Percentiles rank a stretch among this genome's conserved stretches.
phyloP scores from a whole-genome alignment of 176 grass and related monocot species.

The Bothriochloa decipiens region DNA sequence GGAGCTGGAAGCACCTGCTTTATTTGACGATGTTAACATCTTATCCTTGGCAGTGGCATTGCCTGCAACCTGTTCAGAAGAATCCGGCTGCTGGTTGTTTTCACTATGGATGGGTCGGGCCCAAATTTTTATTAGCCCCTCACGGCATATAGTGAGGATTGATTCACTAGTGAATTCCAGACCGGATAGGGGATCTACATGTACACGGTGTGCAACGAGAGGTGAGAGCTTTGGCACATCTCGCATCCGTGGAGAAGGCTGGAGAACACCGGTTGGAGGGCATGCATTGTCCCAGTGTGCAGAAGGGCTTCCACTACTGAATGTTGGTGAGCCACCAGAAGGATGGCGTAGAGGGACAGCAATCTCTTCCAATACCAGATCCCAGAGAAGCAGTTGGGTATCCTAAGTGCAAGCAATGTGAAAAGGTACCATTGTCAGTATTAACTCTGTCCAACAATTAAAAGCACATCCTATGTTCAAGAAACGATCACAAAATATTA shows the following conservation, averaged over 20 bases:
- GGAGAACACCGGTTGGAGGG: constrained; percentile 70
- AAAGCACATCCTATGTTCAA: constrained; percentile 8
- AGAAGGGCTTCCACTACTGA: constrained; percentile 73
- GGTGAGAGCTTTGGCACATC: constrained; percentile 88
- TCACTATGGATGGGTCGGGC: constrained; percentile 59
- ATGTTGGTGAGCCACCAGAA: constrained; percentile 71
- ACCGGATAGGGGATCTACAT: constrained; percentile 72
- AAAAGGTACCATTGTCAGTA: constrained; percentile 21
- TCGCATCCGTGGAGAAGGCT: constrained; percentile 83
- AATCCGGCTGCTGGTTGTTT: constrained; percentile 53
- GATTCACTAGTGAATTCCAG: constrained; percentile 84
- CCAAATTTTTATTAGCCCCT: constrained; percentile 88
- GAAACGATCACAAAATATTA: constrained; percentile 25
- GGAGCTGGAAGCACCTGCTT: constrained; percentile 54
- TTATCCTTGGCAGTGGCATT: constrained; percentile 62
- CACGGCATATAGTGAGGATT: constrained; percentile 71
- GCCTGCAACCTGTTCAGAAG: constrained; percentile 53
- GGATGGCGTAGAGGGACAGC: constrained; percentile 67
- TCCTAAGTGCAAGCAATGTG: constrained; percentile 55
- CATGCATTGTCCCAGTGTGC: constrained; percentile 78
- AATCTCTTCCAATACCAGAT: constrained; percentile 85
- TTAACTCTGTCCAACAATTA: background rate
- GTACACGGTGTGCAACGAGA: constrained; percentile 70
- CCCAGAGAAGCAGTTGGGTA: constrained; percentile 89
- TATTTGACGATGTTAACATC: constrained; percentile 47